Conservation (phyloP, 208 protist genomes). For the Leishmania martiniquensis region DNA sequence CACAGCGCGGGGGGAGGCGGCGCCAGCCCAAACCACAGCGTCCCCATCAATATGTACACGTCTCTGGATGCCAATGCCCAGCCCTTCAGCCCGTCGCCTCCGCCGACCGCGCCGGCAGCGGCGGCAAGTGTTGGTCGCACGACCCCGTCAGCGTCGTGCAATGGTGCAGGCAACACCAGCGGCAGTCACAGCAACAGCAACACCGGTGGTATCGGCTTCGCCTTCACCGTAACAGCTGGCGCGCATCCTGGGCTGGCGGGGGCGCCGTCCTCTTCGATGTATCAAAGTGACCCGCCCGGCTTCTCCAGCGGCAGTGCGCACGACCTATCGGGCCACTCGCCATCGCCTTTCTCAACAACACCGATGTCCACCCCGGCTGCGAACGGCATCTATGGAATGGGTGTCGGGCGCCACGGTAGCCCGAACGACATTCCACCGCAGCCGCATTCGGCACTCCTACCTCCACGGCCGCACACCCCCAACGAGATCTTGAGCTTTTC, state of each 20-base stretch:
- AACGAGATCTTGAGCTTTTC: constrained; percentile 32
- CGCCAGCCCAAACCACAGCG: constrained; percentile 2
- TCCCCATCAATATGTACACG: constrained; percentile 26
- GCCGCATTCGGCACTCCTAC: constrained; percentile 13
- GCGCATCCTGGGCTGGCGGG: constrained; percentile 15
- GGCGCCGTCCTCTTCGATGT: constrained; percentile 17
- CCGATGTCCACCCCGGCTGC: constrained; percentile 7
- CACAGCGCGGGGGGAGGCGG: constrained; percentile 1
- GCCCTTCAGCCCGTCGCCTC: constrained; percentile 52
- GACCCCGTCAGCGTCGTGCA: constrained; percentile 5
- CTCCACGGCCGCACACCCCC: constrained; percentile 23
- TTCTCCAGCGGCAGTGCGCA: constrained; percentile 19
- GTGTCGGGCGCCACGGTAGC: constrained; percentile 8
- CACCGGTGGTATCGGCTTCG: constrained; percentile 21
- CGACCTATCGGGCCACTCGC: constrained; percentile 23
- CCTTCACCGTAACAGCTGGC: constrained; percentile 36
- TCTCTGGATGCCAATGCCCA: constrained; percentile 60
- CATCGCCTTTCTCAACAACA: constrained; percentile 32
- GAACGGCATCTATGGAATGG: constrained; percentile 22
- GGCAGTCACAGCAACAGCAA: constrained; percentile 10
- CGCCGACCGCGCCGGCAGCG: constrained; percentile 3
- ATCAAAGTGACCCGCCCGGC: constrained; percentile 8
- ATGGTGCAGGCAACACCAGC: neutral
- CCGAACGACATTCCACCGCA: constrained; percentile 1
- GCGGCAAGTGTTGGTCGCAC: constrained; percentile 1